A percentile compares a stretch with the other conserved stretches of the same genome.
phyloP scores from a whole-genome alignment of 192 early-diverging fungal species.

The Thamnidium elegans region DNA sequence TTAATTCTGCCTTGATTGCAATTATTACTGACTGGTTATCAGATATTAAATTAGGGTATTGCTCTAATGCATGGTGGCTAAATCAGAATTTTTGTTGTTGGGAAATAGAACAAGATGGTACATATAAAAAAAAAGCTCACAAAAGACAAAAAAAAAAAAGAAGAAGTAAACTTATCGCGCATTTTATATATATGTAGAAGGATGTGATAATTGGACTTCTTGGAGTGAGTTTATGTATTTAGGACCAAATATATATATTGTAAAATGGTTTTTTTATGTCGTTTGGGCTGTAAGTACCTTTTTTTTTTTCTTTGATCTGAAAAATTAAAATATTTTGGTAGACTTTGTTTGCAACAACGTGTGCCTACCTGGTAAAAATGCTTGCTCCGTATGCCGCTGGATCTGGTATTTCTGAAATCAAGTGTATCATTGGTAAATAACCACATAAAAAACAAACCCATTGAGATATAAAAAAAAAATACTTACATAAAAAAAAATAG shows the following conservation, averaged over 20 bases:
- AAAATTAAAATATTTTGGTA: constrained; percentile 4
- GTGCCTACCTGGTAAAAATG: constrained; percentile 70
- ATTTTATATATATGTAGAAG: constrained; percentile 50
- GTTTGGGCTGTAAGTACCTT: constrained; percentile 52
- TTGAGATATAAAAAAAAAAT: too few relatives aligned
- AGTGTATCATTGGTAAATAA: constrained; percentile 64
- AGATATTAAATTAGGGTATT: constrained; percentile 85
- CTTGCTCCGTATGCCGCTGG: constrained; percentile 92
- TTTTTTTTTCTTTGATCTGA: too few relatives aligned
- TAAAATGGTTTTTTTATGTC: constrained; percentile 83
- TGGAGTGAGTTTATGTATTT: constrained; percentile 68
- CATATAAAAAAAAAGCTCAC: background rate
- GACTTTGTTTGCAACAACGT: constrained; percentile 68
- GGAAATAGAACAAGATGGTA: constrained; percentile 62
- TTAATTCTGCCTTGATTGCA: constrained; percentile 85
- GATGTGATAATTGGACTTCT: constrained; percentile 66
- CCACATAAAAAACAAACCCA: too few relatives aligned
- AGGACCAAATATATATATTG: constrained; percentile 44
- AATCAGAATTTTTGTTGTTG: constrained; percentile 94
- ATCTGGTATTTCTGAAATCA: constrained; percentile 92
- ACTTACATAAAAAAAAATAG: constrained; percentile 17
- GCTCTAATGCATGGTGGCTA: constrained; percentile 81
- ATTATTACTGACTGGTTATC: constrained; percentile 90
- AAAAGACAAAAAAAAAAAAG: background rate
- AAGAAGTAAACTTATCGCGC: too few relatives aligned